phyloP scores from a whole-genome alignment of 257 asterid genomes.

The Knoxia roxburghii region DNA sequence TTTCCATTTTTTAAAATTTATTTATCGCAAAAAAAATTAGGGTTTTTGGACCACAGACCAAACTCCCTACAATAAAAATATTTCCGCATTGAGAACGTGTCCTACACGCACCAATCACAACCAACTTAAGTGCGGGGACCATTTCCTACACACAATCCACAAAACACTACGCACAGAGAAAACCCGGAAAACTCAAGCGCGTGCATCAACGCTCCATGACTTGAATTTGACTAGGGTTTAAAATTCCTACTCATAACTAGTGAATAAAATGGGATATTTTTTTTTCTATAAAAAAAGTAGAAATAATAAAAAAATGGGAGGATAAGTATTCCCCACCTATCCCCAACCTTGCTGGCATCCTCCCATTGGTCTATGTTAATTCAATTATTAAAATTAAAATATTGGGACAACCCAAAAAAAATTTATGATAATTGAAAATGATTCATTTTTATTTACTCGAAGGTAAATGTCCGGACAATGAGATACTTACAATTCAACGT shows the following conservation, averaged over 20 bases:
- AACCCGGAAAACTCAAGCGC: neutral
- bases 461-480: too few relatives aligned
- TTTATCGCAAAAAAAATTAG: neutral
- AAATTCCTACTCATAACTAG: too few relatives aligned
- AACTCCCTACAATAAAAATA: neutral
- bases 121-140: neutral
- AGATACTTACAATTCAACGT: neutral
- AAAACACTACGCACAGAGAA: neutral
- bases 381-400: too few relatives aligned
- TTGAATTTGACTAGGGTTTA: conserved; percentile 17
- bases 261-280: too few relatives aligned
- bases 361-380: neutral
- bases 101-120: neutral
- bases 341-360: neutral
- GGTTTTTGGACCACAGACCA: conserved; percentile 7
- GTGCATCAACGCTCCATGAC: neutral
- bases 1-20: neutral
- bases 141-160: neutral
- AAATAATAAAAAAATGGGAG: too few relatives aligned
- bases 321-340: neutral
- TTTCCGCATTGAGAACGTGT: neutral
- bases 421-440: too few relatives aligned
- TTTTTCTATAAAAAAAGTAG: too few relatives aligned
- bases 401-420: too few relatives aligned
- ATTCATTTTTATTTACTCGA: too few relatives aligned